Base-by-base conservation (phyloP, 2,329 filamentous ascomycete genomes). In the Pseudovirgaria hyperparasitica region DNA sequence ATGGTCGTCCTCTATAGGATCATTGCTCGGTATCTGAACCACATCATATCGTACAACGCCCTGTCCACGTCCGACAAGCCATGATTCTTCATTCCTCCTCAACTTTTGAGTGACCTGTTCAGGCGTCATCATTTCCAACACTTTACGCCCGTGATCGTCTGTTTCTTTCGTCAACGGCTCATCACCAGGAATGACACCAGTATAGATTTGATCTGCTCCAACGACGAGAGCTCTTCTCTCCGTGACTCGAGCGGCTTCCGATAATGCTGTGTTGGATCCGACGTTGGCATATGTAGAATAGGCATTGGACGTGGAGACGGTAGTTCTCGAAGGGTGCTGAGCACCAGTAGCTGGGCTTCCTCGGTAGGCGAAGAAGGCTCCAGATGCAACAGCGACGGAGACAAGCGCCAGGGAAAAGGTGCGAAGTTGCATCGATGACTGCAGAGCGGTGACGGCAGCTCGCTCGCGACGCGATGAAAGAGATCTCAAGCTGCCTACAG, bases 1-100 rank as follows among this genome's bases (percentile, higher is more conserved):
- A 49, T 98, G 90, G 48, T 98, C 92, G 47, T 98, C 90, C 59
- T 98, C 90, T 32, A 98, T 98, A 0, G 90, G 90, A 43, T 92
- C 82, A 53, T 98, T 98, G 62, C 84, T 93, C 7, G 87, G 82
- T 34, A 96, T 70, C 55, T 98, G 90, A 14, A 90, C 85, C 6
- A 94, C 65, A 55, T 98, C 90, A 49, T 98, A 98, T 39, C 90
- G 75, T 36, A 93, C 76, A 20, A 98, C 87, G 19, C 90, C 90
- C 50, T 82, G 72, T 9, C 90, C 92, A 27, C 90, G 67, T 33
- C 84, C 84, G 21, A 98, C 82, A 7, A 85, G 63, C 55, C 86
- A 96, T 16, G 86, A 94, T 59, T 92, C 76, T 57, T 98, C 85
- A 46, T 82, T 82, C 50, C 79, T 76, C 40, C 90, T 71, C 44